Percentiles rank a stretch among this genome's conserved stretches.
phyloP scores from a whole-genome alignment of 768 basidiomycete species.

The Trametes villosa region DNA sequence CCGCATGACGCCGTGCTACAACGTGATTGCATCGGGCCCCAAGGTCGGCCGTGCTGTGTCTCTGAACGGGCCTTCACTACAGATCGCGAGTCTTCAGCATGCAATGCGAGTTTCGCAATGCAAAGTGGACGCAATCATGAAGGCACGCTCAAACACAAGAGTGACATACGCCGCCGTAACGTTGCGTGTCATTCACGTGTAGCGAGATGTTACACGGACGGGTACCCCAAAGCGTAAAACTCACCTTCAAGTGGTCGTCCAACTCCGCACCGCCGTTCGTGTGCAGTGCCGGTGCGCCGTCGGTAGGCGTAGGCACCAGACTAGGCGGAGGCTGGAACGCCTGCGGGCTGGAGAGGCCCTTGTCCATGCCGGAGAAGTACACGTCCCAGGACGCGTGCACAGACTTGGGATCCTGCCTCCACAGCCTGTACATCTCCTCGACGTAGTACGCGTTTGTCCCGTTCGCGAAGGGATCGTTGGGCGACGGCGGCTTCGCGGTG shows the following conservation, averaged over 20 bases:
- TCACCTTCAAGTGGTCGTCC: slow-evolving; percentile 92
- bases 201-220: too few relatives aligned
- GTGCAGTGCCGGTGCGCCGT: slow-evolving; percentile 27
- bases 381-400: slow-evolving; percentile 95
- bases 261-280: slow-evolving; percentile 68
- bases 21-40: too few relatives aligned
- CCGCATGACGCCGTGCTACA: too few relatives aligned
- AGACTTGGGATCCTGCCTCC: slow-evolving; percentile 86
- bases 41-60: too few relatives aligned
- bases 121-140: too few relatives aligned
- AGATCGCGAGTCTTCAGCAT: too few relatives aligned
- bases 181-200: too few relatives aligned
- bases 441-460: slow-evolving; percentile 96
- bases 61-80: too few relatives aligned
- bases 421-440: slow-evolving; percentile 94
- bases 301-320: slow-evolving; percentile 66
- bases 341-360: slow-evolving; percentile 75
- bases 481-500: slow-evolving; percentile 56
- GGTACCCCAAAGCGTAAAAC: too few relatives aligned
- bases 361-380: slow-evolving; percentile 93
- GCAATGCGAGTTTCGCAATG: too few relatives aligned
- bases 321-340: slow-evolving; percentile 87
- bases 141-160: too few relatives aligned
- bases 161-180: too few relatives aligned
- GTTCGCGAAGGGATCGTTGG: slow-evolving; percentile 88